phyloP scores from a whole-genome alignment of 192 early-diverging fungal species.

The Backusella parvicylindrica region DNA sequence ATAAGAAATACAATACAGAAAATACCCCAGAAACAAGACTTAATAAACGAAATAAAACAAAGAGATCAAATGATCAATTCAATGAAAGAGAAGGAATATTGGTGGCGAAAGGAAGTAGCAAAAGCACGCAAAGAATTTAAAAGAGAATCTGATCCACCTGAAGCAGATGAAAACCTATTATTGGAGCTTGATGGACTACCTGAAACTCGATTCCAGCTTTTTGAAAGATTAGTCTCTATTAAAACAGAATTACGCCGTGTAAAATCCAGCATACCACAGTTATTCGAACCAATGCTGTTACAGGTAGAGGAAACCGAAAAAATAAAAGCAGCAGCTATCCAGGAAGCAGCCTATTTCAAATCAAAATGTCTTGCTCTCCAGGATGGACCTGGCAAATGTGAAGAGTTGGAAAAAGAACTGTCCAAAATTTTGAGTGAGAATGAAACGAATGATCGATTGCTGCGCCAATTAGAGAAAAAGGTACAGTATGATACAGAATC shows the following conservation, averaged over 20 bases:
- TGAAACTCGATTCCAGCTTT: constrained; percentile 34
- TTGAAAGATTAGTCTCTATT: constrained; percentile 41
- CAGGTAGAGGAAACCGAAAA: constrained; percentile 45
- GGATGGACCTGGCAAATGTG: constrained; percentile 6
- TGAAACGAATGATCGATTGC: constrained; percentile 33
- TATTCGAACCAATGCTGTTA: constrained; percentile 42
- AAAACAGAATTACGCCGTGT: constrained; percentile 47
- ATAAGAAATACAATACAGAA: neutral
- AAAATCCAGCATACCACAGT: constrained; percentile 40
- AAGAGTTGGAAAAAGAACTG: constrained; percentile 43
- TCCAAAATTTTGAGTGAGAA: constrained; percentile 37
- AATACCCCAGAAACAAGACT: neutral
- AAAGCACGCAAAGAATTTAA: constrained; percentile 22
- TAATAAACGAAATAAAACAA: constrained; percentile 23
- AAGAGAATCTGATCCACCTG: neutral
- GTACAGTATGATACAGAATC: constrained; percentile 38
- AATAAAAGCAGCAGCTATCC: constrained; percentile 44
- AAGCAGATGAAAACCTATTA: neutral
- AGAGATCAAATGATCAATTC: constrained; percentile 22
- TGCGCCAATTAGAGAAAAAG: constrained; percentile 44
- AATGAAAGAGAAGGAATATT: constrained; percentile 38
- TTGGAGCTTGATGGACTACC: constrained; percentile 4
- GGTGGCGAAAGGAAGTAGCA: constrained; percentile 35
- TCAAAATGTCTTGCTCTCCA: constrained; percentile 44
- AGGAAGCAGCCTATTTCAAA: constrained; percentile 55